phyloP scores from a whole-genome alignment of 1,139 yeast genomes.

The Kluyveromyces sp. region DNA sequence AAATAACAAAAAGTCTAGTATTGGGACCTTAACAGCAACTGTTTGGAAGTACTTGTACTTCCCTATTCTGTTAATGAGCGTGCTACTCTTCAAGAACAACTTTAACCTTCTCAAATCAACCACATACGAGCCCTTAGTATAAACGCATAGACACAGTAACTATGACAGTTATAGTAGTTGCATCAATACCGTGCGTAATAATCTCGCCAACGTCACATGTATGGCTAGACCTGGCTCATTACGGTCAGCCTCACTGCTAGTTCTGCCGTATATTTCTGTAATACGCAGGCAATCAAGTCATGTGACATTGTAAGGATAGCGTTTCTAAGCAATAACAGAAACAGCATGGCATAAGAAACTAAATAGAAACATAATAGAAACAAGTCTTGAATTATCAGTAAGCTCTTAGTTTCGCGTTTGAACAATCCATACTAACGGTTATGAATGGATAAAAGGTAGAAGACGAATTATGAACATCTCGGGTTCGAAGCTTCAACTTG shows the following conservation, averaged over 20 bases:
- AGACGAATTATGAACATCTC: too few relatives aligned
- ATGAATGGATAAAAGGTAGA: neutral
- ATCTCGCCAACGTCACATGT: too few relatives aligned
- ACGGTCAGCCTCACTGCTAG: neutral
- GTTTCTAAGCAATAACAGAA: neutral
- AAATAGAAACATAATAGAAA: slow-evolving; percentile 5
- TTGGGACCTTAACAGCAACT: neutral
- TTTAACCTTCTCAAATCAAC: slow-evolving; percentile 5
- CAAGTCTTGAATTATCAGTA: neutral
- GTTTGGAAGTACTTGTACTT: slow-evolving; percentile 17
- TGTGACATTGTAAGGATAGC: neutral
- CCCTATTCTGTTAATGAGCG: slow-evolving; percentile 14
- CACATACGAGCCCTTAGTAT: neutral
- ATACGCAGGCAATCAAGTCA: too few relatives aligned
- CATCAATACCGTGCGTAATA: too few relatives aligned
- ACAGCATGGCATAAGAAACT: neutral
- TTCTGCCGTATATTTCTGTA: neutral
- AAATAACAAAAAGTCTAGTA: neutral
- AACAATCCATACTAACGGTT: neutral
- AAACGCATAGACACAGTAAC: neutral
- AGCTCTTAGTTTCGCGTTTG: slow-evolving; percentile 4
- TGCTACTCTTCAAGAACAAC: slow-evolving; percentile 16
- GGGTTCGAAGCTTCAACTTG: neutral
- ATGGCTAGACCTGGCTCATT: too few relatives aligned
- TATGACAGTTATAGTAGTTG: too few relatives aligned